Base-by-base conservation (phyloP, 148 eudicot species). In the Euryodendron excelsum region DNA sequence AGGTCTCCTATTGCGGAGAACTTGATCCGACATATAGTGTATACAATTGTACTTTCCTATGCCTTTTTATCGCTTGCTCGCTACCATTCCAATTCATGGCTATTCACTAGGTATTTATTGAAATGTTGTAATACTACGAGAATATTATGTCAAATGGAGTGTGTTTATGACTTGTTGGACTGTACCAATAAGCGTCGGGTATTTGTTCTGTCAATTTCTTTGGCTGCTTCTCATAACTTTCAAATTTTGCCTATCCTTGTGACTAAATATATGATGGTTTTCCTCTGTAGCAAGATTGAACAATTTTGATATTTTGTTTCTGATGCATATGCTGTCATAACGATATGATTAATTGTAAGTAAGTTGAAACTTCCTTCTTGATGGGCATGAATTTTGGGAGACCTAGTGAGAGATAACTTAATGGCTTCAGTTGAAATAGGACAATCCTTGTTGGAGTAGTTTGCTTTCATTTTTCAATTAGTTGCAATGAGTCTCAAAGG, bases 51-150 rank as follows among this genome's bases (percentile, higher is more conserved):
- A 30, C 39, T 4, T 56, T 73, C 37, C 3, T n/a, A n/a, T n/a
- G n/a, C n/a, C n/a, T n/a, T n/a, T n/a, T n/a, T n/a, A n/a, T n/a
- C n/a, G n/a, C n/a, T n/a, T n/a, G n/a, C n/a, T n/a, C n/a, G n/a
- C n/a, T n/a, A n/a, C 13, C 14, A n/a, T 74, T 73, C 39, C 63
- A 17, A 17, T 50, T 1, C 2, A 17, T 50, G 14, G 3, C 31
- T 23, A n/a, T 21, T 53, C 76, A 56, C 76, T 55, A 65, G 27
- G 28, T 33, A 31, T 53, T 12, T 44, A 14, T 59, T 74, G 77
- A 58, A n/a, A 36, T 25, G 2, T n/a, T 8, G 25, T 18, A 56
- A 25, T 3, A 23, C 7, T 4, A 56, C 4, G 2, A 1, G 4
- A 8, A 11, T 13, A 20, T 21, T 66, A 14, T 20, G 47, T 37